These are phyloP conservation scores for Maudiozyma humilis DNA, from an alignment of 1,139 yeast genomes.

Conservation along the genomic window DNA sequence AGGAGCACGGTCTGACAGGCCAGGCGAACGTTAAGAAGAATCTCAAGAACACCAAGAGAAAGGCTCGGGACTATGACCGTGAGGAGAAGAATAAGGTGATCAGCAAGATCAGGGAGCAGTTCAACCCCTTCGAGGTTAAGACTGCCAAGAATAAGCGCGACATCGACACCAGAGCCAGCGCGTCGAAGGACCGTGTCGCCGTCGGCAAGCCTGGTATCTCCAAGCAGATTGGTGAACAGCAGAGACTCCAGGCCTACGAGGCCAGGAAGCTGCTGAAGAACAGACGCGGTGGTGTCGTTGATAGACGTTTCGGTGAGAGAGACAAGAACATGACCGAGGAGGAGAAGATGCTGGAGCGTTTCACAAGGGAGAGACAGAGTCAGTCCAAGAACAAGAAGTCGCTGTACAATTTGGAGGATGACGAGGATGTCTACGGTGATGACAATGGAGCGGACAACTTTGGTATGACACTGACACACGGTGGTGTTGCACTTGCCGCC, in stretches of 20 bases:
- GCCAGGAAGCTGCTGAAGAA: constrained; percentile 53
- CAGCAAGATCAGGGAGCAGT: constrained; percentile 61
- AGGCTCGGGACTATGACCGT: constrained; percentile 61
- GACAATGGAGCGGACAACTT: constrained; percentile 32
- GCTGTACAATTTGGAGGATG: constrained; percentile 70
- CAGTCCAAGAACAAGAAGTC: constrained; percentile 43
- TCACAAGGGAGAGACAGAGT: constrained; percentile 74
- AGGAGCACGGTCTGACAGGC: constrained; percentile 73
- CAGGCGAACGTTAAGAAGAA: constrained; percentile 58
- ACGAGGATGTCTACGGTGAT: constrained; percentile 35
- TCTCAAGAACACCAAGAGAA: constrained; percentile 38
- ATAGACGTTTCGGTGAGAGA: constrained; percentile 88
- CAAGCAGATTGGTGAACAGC: constrained; percentile 70
- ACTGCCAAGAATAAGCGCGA: constrained; percentile 64
- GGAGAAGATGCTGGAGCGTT: constrained; percentile 92
- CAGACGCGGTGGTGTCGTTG: constrained; percentile 70
- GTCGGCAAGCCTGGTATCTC: constrained; percentile 67
- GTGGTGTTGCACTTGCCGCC: constrained; percentile 51
- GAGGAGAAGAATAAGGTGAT: constrained; percentile 55
- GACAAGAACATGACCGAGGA: constrained; percentile 66
- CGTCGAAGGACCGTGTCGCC: constrained; percentile 37
- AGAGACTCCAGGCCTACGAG: constrained; percentile 61
- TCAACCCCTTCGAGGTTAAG: constrained; percentile 83
- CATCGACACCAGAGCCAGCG: constrained; percentile 38
- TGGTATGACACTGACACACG: constrained; percentile 60